phyloP scores from a whole-genome alignment of 495 filamentous ascomycete genomes.

The Lophiostoma macrostomum region DNA sequence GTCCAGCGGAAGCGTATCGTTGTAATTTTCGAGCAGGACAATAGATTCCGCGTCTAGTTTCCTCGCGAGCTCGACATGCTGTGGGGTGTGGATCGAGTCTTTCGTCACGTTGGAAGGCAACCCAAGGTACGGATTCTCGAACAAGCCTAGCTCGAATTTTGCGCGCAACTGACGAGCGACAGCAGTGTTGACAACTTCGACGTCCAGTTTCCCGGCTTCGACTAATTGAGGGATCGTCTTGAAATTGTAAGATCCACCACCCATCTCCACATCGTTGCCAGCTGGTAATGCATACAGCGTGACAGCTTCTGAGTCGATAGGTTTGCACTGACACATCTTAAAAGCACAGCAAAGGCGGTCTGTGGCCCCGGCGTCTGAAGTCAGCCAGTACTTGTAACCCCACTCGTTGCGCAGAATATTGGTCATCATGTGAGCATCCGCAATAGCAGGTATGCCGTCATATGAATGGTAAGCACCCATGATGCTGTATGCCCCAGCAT shows the following conservation, averaged over 20 bases:
- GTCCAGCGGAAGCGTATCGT: slow-evolving; percentile 59
- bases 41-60: slow-evolving; percentile 67
- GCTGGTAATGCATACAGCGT: slow-evolving; percentile 59
- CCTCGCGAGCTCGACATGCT: slow-evolving; percentile 65
- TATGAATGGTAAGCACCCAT: slow-evolving; percentile 71
- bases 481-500: slow-evolving; percentile 61
- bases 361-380: slow-evolving; percentile 57
- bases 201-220: slow-evolving; percentile 54
- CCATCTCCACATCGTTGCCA: slow-evolving; percentile 65
- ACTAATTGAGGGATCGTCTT: slow-evolving; percentile 62
- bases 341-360: slow-evolving; percentile 63
- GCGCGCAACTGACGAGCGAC: slow-evolving; percentile 59
- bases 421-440: slow-evolving; percentile 59
- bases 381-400: slow-evolving; percentile 65
- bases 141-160: slow-evolving; percentile 66
- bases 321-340: slow-evolving; percentile 55
- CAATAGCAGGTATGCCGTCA: slow-evolving; percentile 62
- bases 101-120: slow-evolving; percentile 51
- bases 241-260: slow-evolving; percentile 68
- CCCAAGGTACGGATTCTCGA: slow-evolving; percentile 62
- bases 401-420: slow-evolving; percentile 66
- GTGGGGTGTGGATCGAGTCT: slow-evolving; percentile 58
- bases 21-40: slow-evolving; percentile 76
- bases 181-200: slow-evolving; percentile 58
- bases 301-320: slow-evolving; percentile 59